Percentiles rank a stretch among this genome's conserved stretches.
phyloP scores from a whole-genome alignment of 2,329 filamentous ascomycete species.

The Leptographium radiaticola region DNA sequence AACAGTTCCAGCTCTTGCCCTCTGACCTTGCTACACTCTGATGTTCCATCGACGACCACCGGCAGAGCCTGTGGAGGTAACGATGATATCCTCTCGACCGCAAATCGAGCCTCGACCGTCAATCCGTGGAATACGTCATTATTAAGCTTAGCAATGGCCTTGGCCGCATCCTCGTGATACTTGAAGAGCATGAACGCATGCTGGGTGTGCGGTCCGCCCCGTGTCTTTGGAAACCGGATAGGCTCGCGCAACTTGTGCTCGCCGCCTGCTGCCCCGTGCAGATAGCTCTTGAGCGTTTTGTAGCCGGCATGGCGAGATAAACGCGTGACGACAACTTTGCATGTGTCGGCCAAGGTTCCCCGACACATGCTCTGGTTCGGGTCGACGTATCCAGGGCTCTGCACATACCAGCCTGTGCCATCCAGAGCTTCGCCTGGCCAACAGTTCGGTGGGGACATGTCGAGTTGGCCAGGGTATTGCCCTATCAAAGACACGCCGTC shows the following conservation, averaged over 20 bases:
- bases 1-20: not conserved
- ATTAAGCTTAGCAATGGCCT: slow-evolving; percentile 1
- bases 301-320: slow-evolving; percentile 6
- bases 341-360: not conserved
- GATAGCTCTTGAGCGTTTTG: slow-evolving; percentile 1
- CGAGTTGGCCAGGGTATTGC: no score
- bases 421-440: no score
- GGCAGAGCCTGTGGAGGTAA: not conserved
- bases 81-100: slow-evolving; percentile 1
- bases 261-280: slow-evolving; percentile 2
- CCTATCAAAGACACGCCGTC: no score
- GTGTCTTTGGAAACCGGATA: slow-evolving; percentile 3
- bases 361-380: not conserved
- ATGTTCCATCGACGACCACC: not conserved
- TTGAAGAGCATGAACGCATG: slow-evolving; percentile 7
- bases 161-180: not conserved
- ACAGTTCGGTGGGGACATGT: no score
- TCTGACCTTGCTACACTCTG: not conserved
- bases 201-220: not conserved
- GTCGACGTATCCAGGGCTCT: no score
- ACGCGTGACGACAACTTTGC: slow-evolving; percentile 9
- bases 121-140: slow-evolving; percentile 1
- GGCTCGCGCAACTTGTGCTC: slow-evolving; percentile 4
- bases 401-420: no score
- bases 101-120: slow-evolving; percentile 4